These are phyloP conservation scores for Coemansia sp. DNA, from an alignment of 192 early-diverging fungal species.

Conservation along the genomic window DNA sequence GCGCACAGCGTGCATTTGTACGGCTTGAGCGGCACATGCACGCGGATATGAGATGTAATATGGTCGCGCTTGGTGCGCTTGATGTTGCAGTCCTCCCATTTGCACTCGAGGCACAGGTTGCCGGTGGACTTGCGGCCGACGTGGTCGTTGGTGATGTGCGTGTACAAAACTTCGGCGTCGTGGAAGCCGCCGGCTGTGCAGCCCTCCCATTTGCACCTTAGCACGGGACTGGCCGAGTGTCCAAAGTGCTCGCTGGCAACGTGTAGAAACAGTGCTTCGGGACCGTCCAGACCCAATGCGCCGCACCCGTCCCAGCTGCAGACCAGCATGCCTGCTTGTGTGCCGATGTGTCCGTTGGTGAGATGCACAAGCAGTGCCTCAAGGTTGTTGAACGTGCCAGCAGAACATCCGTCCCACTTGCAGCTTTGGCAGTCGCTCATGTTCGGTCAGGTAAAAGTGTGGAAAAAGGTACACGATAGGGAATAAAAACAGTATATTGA, in stretches of 20 bases:
- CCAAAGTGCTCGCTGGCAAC: conserved; percentile 23
- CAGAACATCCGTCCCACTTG: conserved; percentile 31
- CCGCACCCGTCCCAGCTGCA: conserved; percentile 15
- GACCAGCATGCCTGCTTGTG: not conserved
- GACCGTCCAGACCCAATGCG: not conserved
- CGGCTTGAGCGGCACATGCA: conserved; percentile 92
- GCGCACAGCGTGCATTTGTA: conserved; percentile 78
- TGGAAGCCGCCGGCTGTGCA: conserved; percentile 53
- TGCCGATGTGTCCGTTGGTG: conserved; percentile 73
- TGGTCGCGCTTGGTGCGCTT: conserved; percentile 88
- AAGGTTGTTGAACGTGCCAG: conserved; percentile 62
- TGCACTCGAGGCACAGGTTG: conserved; percentile 85
- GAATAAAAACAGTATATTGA: not conserved
- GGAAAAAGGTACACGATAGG: not conserved
- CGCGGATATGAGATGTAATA: conserved; percentile 93
- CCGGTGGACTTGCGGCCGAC: conserved; percentile 85
- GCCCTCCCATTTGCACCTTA: conserved; percentile 42
- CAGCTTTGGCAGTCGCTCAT: conserved; percentile 27
- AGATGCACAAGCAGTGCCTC: conserved; percentile 83
- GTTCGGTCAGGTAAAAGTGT: not conserved
- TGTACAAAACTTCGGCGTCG: conserved; percentile 82
- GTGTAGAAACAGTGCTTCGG: conserved; percentile 18
- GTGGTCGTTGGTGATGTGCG: conserved; percentile 84
- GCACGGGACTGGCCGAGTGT: conserved; percentile 3
- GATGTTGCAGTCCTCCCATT: conserved; percentile 80